These are phyloP conservation scores for Ophiocytium majus DNA, from an alignment of 352 stramenopile species.

Conservation along the genomic window DNA sequence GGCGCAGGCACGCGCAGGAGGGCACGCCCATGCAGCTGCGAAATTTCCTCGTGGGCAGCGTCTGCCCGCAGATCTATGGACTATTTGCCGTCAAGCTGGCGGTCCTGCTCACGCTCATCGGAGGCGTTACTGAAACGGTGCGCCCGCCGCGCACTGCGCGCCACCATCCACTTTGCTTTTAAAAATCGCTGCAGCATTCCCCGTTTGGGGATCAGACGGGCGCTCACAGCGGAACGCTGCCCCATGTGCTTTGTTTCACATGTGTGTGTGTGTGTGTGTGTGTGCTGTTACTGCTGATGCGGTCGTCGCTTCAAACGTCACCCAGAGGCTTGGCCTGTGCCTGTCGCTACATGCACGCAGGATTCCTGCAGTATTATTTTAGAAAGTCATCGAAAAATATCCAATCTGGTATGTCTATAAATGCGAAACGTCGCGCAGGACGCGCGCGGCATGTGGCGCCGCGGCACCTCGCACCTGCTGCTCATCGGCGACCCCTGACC, in stretches of 20 bases:
- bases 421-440: too few relatives aligned
- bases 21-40: slow-evolving; percentile 41
- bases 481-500: slow-evolving; percentile 61
- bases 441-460: slow-evolving; percentile 36
- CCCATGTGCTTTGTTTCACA: too few relatives aligned
- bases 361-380: too few relatives aligned
- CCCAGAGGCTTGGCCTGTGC: background rate
- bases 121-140: slow-evolving; percentile 47
- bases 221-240: too few relatives aligned
- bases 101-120: slow-evolving; percentile 48
- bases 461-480: slow-evolving; percentile 51
- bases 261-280: background rate
- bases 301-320: background rate
- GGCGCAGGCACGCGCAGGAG: slow-evolving; percentile 27
- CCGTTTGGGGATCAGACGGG: too few relatives aligned
- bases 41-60: slow-evolving; percentile 46
- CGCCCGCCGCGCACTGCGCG: too few relatives aligned
- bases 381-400: too few relatives aligned
- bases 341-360: too few relatives aligned
- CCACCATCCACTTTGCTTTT: too few relatives aligned
- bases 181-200: too few relatives aligned
- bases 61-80: slow-evolving; percentile 55
- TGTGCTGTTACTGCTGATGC: background rate
- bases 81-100: slow-evolving; percentile 56
- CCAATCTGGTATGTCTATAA: too few relatives aligned